Base-by-base conservation (phyloP, 164 flowering plant species). In the Platanus orientalis region DNA sequence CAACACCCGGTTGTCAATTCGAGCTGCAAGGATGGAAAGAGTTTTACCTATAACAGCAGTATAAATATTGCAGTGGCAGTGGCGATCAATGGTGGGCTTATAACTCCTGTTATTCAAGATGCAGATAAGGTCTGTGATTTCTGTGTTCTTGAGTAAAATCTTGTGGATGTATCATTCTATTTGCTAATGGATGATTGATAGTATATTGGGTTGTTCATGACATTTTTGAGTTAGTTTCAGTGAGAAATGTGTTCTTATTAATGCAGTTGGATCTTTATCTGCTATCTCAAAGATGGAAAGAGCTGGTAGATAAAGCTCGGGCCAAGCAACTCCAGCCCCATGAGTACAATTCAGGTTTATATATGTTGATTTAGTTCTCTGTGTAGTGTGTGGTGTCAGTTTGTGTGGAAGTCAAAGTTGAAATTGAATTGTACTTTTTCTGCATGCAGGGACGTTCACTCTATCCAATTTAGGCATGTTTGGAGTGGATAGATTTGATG, bases 401-500 rank as follows among this genome's bases (percentile, higher is more conserved):
- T 50, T 19, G 4, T 29, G 47, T 65, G 44, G 23, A 53, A 57
- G 56, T 11, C 13, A 13, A 7, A 52, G 47, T 26, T 23, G 32
- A 47, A 34, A 47, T 23, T 73, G 49, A 60, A n/a, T 66, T 62
- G 25, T 61, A 28, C n/a, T 28, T 25, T 7, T 54, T 60, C 13
- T 59, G 7, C 11, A 6, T 76, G 63, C 76, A 93, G 98, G 97
- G 25, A 90, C 96, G 19, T 93, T 93, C 74, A 93, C 98, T 45
- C 68, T 90, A 10, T 93, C 98, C 69, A 93, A 93, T 76, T 76
- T 93, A 80, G 98, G 97, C 55, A 93, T 93, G 98, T 93, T 93
- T 79, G 97, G 98, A 71, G 98, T 93, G 62, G 98, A 90, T 71
- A 84, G 90, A 62, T 92, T 92, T 76, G 98, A 92, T 81, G 98